Evolutionary conservation across 1,284 basidiomycete genomes (phyloP).

Genomic region (Amylostereum areolatum): DNA sequence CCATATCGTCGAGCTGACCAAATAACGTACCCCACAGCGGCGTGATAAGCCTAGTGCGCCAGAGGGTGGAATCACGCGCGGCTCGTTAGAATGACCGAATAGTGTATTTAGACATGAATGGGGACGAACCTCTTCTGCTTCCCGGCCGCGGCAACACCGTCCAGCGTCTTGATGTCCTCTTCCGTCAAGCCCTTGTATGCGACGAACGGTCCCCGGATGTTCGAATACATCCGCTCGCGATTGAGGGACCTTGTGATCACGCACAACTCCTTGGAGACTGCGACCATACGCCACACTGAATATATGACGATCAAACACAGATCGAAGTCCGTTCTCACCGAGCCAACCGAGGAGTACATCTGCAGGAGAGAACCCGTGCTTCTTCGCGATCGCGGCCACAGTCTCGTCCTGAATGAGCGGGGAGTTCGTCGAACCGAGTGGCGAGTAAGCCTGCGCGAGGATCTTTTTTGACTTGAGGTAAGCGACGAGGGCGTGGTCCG

Average conservation of each 20-base stretch:
- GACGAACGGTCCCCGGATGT: slow-evolving; percentile 49
- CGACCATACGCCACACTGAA: too few species aligned
- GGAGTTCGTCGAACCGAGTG: slow-evolving; percentile 69
- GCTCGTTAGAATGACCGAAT: too few species aligned
- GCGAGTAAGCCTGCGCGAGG: slow-evolving; percentile 77
- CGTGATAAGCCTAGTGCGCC: too few species aligned
- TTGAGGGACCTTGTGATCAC: slow-evolving; percentile 78
- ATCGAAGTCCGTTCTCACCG: too few species aligned
- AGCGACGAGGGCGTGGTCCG: slow-evolving; percentile 63
- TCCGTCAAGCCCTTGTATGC: slow-evolving; percentile 46
- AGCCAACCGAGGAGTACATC: not conserved
- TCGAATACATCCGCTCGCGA: slow-evolving; percentile 64
- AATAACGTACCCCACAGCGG: slow-evolving; percentile 62
- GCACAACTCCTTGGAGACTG: slow-evolving; percentile 60
- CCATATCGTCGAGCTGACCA: slow-evolving; percentile 3
- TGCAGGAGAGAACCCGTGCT: slow-evolving; percentile 51
- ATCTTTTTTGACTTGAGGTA: slow-evolving; percentile 71
- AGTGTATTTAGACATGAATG: too few species aligned
- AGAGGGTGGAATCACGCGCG: too few species aligned
- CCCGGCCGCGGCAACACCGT: slow-evolving; percentile 60
- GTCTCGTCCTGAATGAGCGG: slow-evolving; percentile 69
- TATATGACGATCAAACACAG: too few species aligned
- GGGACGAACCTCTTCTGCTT: slow-evolving; percentile 65
- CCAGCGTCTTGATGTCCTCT: slow-evolving; percentile 58
- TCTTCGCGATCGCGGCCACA: slow-evolving; percentile 58